phyloP scores from a whole-genome alignment of 176 grass and related monocot species.

The Avena insularis region DNA sequence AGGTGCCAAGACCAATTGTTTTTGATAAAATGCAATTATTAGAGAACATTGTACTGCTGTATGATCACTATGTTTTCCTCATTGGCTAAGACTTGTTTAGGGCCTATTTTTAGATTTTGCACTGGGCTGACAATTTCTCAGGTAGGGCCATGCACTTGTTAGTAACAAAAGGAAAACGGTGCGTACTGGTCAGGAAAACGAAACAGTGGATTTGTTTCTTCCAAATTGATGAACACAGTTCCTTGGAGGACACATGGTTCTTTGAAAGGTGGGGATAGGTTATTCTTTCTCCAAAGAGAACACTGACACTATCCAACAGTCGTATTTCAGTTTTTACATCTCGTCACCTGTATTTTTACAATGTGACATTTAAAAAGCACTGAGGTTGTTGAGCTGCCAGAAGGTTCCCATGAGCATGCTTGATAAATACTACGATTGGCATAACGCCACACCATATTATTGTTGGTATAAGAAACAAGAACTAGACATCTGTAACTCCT shows the following conservation, averaged over 20 bases:
- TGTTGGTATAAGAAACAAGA: constrained; percentile 3
- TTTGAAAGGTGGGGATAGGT: not conserved
- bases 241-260: not conserved
- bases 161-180: not conserved
- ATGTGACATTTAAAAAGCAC: not conserved
- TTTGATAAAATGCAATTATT: not conserved
- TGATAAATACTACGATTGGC: constrained; percentile 15
- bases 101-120: not conserved
- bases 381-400: not conserved
- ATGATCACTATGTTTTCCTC: not conserved
- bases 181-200: not conserved
- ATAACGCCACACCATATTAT: not conserved
- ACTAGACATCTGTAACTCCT: not conserved
- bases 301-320: not conserved
- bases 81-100: not conserved
- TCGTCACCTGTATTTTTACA: not conserved
- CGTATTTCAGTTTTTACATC: constrained; percentile 1
- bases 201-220: not conserved
- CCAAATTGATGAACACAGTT: not conserved
- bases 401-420: constrained; percentile 4
- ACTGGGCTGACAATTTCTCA: not conserved
- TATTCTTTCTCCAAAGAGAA: not conserved
- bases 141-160: not conserved
- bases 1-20: not conserved
- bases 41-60: not conserved